phyloP scores from a whole-genome alignment of 2,329 filamentous ascomycete species.

The Septoria petroselini region DNA sequence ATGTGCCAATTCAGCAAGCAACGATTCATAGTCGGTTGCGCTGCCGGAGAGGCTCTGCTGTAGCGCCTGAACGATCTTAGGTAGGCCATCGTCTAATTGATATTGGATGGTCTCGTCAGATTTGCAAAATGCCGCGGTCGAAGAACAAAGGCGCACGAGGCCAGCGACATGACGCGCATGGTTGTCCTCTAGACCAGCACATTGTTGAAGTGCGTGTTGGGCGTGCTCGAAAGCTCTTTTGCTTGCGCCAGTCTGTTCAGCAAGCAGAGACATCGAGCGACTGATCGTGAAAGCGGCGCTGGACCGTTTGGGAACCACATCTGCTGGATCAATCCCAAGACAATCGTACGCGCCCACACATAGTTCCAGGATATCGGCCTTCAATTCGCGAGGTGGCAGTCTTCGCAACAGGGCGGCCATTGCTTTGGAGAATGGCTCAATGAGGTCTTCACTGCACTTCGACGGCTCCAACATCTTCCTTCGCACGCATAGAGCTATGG shows the following conservation, averaged over 20 bases:
- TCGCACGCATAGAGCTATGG: conserved; percentile 59
- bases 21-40: conserved; percentile 29
- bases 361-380: conserved; percentile 5
- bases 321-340: neutral
- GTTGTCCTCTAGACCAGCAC: conserved; percentile 17
- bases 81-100: conserved; percentile 2
- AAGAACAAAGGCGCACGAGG: neutral
- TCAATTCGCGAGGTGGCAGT: neutral
- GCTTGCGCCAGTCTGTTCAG: conserved; percentile 17
- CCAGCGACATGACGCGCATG: conserved; percentile 26
- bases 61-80: conserved; percentile 12
- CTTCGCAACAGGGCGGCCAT: conserved; percentile 54
- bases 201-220: conserved; percentile 14
- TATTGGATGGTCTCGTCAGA: no score
- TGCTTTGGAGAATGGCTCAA: conserved; percentile 64
- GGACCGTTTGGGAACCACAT: neutral
- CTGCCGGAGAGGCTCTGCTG: conserved; percentile 26
- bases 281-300: conserved; percentile 13
- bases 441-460: conserved; percentile 62
- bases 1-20: conserved; percentile 26
- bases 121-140: neutral
- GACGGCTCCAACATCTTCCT: conserved; percentile 65
- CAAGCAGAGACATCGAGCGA: conserved; percentile 23
- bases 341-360: conserved; percentile 7
- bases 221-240: conserved; percentile 20